A percentile compares a stretch with the other conserved stretches of the same genome.
phyloP scores from a whole-genome alignment of 2,329 filamentous ascomycete species.

The Aspergillus cejpii region DNA sequence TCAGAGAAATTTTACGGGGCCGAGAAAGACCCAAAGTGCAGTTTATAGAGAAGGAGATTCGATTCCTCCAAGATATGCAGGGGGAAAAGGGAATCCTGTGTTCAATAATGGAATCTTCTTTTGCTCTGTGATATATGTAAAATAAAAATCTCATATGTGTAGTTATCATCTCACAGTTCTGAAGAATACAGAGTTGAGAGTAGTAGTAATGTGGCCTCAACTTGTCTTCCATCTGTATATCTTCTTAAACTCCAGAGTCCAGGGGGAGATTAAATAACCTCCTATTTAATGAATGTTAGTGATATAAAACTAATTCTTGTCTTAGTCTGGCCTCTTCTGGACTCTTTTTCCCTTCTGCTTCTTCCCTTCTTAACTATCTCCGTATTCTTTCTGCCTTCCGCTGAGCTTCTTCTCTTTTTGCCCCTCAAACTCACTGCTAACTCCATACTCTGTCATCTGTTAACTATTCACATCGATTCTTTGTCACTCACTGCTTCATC shows the following conservation, averaged over 20 bases:
- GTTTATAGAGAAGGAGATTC: neutral
- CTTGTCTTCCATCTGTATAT: neutral
- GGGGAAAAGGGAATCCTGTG: too few species aligned
- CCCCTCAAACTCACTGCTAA: neutral
- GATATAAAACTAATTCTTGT: neutral
- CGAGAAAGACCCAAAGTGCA: conserved; percentile 10
- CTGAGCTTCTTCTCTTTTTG: neutral
- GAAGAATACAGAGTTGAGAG: too few species aligned
- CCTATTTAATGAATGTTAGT: neutral
- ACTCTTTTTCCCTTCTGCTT: neutral
- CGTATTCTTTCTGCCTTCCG: neutral
- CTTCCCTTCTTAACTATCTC: neutral
- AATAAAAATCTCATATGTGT: too few species aligned
- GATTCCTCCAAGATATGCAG: neutral
- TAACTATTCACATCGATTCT: neutral
- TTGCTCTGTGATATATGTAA: too few species aligned
- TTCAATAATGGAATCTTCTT: too few species aligned
- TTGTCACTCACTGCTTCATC: neutral
- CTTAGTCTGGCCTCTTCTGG: neutral
- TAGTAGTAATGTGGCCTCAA: neutral
- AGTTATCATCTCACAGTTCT: too few species aligned
- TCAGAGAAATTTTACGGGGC: conserved; percentile 23
- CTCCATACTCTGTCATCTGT: neutral
- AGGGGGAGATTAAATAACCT: neutral
- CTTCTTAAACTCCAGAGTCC: neutral